Evolutionary conservation across 495 filamentous ascomycete genomes (phyloP).

Genomic region (Endocarpon pusillum): DNA sequence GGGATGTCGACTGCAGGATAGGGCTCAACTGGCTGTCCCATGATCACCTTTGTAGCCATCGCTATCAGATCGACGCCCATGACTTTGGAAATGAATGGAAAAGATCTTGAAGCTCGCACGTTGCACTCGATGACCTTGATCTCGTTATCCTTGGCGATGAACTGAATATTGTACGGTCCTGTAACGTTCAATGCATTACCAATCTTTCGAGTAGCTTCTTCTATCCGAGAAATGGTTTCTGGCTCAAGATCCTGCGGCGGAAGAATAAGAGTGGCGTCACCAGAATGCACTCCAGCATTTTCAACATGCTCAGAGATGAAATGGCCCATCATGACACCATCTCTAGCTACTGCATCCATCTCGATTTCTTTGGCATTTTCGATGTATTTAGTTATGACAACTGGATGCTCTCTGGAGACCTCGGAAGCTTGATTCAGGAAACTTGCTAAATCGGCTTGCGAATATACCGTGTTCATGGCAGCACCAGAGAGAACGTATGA

Average conservation of each 20-base stretch:
- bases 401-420: constrained; percentile 92
- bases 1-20: constrained; percentile 66
- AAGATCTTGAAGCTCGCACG: constrained; percentile 86
- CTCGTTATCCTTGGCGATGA: constrained; percentile 98
- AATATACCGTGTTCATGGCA: constrained; percentile 98
- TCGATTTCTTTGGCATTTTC: constrained; percentile 96
- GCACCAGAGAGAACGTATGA: constrained; percentile 97
- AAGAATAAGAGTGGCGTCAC: constrained; percentile 90
- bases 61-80: constrained; percentile 97
- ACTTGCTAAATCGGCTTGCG: constrained; percentile 70
- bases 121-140: constrained; percentile 99
- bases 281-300: constrained; percentile 94
- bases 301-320: constrained; percentile 96
- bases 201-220: constrained; percentile 90
- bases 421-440: constrained; percentile 80
- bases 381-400: constrained; percentile 99
- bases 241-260: constrained; percentile 86
- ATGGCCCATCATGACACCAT: constrained; percentile 77
- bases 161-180: constrained; percentile 96
- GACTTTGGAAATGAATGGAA: constrained; percentile 96
- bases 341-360: constrained; percentile 81
- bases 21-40: constrained; percentile 59
- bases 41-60: constrained; percentile 97
- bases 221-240: constrained; percentile 79
- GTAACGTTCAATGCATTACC: constrained; percentile 89